Conservation (phyloP, 805 yeast species). For the Candida vaughaniae region DNA sequence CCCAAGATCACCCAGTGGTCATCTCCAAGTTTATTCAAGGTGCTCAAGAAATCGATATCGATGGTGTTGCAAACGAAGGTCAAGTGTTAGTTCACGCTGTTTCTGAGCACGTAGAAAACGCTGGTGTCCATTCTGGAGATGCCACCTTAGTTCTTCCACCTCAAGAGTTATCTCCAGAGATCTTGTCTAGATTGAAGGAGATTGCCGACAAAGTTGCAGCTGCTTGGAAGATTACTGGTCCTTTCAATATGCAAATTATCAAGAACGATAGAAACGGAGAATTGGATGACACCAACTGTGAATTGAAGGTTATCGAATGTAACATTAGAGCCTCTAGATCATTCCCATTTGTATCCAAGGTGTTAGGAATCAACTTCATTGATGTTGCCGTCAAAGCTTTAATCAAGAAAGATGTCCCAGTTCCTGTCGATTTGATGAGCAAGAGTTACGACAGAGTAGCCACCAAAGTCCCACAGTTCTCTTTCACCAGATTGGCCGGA, state of each 20-base stretch:
- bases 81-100: slow-evolving; percentile 95
- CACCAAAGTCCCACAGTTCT: slow-evolving; percentile 95
- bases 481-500: slow-evolving; percentile 94
- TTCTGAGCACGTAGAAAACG: slow-evolving; percentile 97
- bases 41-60: slow-evolving; percentile 98
- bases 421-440: slow-evolving; percentile 81
- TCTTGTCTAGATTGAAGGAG: slow-evolving; percentile 72
- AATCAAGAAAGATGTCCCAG: slow-evolving; percentile 63
- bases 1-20: slow-evolving; percentile 96
- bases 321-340: slow-evolving; percentile 99
- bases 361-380: slow-evolving; percentile 92
- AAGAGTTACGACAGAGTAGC: slow-evolving; percentile 80
- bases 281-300: slow-evolving; percentile 30
- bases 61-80: slow-evolving; percentile 96
- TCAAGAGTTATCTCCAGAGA: slow-evolving; percentile 74
- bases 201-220: slow-evolving; percentile 94
- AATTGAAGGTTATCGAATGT: slow-evolving; percentile 95
- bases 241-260: slow-evolving; percentile 94
- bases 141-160: slow-evolving; percentile 97
- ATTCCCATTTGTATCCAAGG: slow-evolving; percentile 97
- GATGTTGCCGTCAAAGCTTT: slow-evolving; percentile 94
- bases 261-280: slow-evolving; percentile 65
- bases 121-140: slow-evolving; percentile 99
- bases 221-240: slow-evolving; percentile 95
- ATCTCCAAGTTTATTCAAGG: slow-evolving; percentile 94